A percentile compares a stretch with the other conserved stretches of the same genome.
These are phyloP conservation scores for Vitellaria paradoxa DNA, from an alignment of 179 eudicot genomes.

Conservation along the genomic window DNA sequence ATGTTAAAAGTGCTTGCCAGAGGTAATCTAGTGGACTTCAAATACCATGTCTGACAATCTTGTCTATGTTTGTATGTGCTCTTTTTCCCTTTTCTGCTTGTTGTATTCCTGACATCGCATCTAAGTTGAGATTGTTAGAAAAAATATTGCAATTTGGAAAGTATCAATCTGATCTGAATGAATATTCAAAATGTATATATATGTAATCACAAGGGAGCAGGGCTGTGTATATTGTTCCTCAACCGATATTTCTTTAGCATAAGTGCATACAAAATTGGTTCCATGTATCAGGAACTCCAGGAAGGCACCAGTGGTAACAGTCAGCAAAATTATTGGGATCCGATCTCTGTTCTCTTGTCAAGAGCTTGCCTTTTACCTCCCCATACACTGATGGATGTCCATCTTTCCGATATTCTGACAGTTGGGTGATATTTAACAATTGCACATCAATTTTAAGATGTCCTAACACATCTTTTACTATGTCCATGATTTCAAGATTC, in stretches of 20 bases:
- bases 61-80: no score
- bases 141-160: no score
- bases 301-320: conserved; percentile 97
- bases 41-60: no score
- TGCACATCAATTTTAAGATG: conserved; percentile 47
- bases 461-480: conserved; percentile 51
- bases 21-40: no score
- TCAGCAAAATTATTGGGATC: conserved; percentile 85
- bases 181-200: neutral
- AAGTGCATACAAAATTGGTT: conserved; percentile 82
- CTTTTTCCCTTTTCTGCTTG: no score
- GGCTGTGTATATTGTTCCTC: conserved; percentile 3
- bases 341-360: conserved; percentile 72
- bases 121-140: no score
- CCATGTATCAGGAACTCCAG: conserved; percentile 98
- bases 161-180: neutral
- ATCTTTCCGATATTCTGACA: conserved; percentile 90
- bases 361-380: conserved; percentile 77
- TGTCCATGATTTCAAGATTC: conserved; percentile 63
- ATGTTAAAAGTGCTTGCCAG: no score
- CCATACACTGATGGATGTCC: conserved; percentile 87
- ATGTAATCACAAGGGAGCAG: conserved; percentile 6
- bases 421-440: conserved; percentile 72
- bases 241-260: conserved; percentile 50
- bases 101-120: no score